Evolutionary conservation across 2,329 filamentous ascomycete species (phyloP), one percentile per base, ranked within the genome.

Genomic region (Aspergillus carbonarius): DNA sequence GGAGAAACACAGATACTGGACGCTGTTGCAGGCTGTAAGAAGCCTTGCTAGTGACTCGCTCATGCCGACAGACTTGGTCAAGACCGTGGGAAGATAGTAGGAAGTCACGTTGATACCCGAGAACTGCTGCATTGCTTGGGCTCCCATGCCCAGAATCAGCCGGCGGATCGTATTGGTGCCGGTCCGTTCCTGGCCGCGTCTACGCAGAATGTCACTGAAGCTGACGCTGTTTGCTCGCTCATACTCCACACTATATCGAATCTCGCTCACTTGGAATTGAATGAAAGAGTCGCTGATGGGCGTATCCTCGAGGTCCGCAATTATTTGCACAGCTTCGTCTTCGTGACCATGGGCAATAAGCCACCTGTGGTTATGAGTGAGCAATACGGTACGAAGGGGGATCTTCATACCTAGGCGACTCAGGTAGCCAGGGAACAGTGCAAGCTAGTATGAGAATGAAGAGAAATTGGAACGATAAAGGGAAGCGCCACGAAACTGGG

Each of bases 161-260:
- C 78, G 70, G 15, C 78, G 71, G 17, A 80, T 63, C 10, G 34
- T 61, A 32, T 49, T 67, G 55, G 53, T 68, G 60, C 37, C 63
- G 37, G n/a, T 54, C 57, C 55, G 60, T 77, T 15, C 20, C 13
- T 52, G 47, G 37, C 34, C 51, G 35, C 39, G 44, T 18, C 82
- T 81, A 5, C 78, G 74, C 1, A 85, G 67, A 1, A 85, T 73
- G 50, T 84, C 77, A 6, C 73, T 69, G 76, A 82, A 84, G 9
- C 76, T 74, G 5, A 84, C 75, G 3, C 78, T 72, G 60, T 84
- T 78, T 42, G 81, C 76, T 1, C 74, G 71, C 54, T 83, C 81
- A 61, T 81, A 82, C 30, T 81, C 70, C 4, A 80, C 78, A 5
- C 78, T 76, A 67, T 76, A 80, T 55, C 77, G 74, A 59, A 83